phyloP scores from a whole-genome alignment of 1,284 basidiomycete species.

The Ceratobasidium sp. region DNA sequence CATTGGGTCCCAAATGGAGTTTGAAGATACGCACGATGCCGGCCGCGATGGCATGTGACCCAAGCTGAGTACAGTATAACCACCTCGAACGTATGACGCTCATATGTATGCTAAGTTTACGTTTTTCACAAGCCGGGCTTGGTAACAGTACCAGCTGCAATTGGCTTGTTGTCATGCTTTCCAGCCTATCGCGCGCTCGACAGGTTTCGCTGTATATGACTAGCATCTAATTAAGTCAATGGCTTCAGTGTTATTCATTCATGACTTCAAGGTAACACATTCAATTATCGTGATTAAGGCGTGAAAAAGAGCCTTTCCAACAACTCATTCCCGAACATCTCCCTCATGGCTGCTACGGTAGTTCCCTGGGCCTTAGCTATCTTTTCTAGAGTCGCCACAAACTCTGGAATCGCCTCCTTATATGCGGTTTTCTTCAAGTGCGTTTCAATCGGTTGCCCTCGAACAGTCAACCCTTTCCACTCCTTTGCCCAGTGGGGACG shows the following conservation, averaged over 20 bases:
- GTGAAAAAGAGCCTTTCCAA: conserved; percentile 39
- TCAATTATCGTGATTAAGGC: neutral
- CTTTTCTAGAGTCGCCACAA: conserved; percentile 12
- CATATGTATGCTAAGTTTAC: too few species aligned
- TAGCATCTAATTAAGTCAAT: too few species aligned
- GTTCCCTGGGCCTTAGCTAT: conserved; percentile 34
- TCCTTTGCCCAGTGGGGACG: conserved; percentile 46
- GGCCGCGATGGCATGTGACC: too few species aligned
- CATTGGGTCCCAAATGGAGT: too few species aligned
- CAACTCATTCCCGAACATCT: conserved; percentile 38
- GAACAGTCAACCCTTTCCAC: conserved; percentile 42
- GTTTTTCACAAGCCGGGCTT: too few species aligned
- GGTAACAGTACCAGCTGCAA: too few species aligned
- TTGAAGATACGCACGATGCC: too few species aligned
- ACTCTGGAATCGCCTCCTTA: conserved; percentile 42
- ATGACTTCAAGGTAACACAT: neutral
- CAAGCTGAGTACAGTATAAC: too few species aligned
- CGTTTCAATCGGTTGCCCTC: conserved; percentile 36
- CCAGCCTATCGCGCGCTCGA: too few species aligned
- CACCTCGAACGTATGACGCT: too few species aligned
- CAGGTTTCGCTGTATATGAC: too few species aligned
- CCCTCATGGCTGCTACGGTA: conserved; percentile 33
- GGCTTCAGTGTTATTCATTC: neutral
- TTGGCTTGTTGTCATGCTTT: too few species aligned
- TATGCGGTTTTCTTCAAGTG: conserved; percentile 44